A percentile compares a stretch with the other conserved stretches of the same genome.
phyloP scores from a whole-genome alignment of 768 basidiomycete genomes.

The Suillus discolor region DNA sequence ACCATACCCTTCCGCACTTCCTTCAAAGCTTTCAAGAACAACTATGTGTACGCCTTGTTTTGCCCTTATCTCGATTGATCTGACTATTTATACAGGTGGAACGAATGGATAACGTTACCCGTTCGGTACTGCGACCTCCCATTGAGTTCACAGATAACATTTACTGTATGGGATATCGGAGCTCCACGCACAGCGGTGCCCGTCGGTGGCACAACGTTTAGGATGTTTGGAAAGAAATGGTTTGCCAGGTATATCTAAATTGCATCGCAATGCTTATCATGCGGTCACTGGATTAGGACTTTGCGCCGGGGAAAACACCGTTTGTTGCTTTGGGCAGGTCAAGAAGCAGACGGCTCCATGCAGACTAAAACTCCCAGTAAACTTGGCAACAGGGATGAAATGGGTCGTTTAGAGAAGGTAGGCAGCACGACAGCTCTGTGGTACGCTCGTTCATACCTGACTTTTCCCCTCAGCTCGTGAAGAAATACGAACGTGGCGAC shows the following conservation, averaged over 20 bases:
- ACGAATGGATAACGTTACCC: conserved; percentile 91
- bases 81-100: conserved; percentile 64
- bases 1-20: conserved; percentile 91
- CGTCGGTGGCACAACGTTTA: conserved; percentile 90
- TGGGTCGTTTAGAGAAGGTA: conserved; percentile 94
- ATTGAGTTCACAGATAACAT: conserved; percentile 81
- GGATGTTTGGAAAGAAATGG: conserved; percentile 94
- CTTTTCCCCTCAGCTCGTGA: conserved; percentile 61
- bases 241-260: conserved; percentile 32
- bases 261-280: not conserved
- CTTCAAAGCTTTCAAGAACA: conserved; percentile 89
- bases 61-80: not conserved
- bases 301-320: conserved; percentile 91
- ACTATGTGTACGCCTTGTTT: conserved; percentile 59
- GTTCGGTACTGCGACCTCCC: conserved; percentile 95
- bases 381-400: conserved; percentile 78
- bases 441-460: conserved; percentile 29
- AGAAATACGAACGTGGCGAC: conserved; percentile 95
- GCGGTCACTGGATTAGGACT: conserved; percentile 54
- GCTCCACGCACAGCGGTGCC: conserved; percentile 78
- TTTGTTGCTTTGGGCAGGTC: conserved; percentile 77
- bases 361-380: conserved; percentile 91
- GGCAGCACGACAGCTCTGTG: conserved; percentile 11
- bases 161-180: conserved; percentile 96
- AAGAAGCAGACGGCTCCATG: conserved; percentile 83